Base-by-base conservation (phyloP, 768 basidiomycete genomes). In the Collybia sp. region DNA sequence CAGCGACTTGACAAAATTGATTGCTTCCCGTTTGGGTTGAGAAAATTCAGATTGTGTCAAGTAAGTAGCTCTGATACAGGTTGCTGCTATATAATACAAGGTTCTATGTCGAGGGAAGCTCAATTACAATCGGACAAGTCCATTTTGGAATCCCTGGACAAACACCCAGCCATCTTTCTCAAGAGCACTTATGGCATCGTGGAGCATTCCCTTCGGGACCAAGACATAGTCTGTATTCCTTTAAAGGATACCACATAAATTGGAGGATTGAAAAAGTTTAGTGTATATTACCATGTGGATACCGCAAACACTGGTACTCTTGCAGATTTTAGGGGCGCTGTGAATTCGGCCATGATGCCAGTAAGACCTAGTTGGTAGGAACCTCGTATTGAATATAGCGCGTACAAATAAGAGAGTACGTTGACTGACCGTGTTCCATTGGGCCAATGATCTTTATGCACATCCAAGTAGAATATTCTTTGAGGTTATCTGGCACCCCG, bases 161-260 rank as follows among this genome's bases (percentile, higher is more conserved):
- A 77, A 74, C 19, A 52, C 58, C 81, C 83, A 85, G 1, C 79
- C 79, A 55, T 83, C 77, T 30, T 56, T 50, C 41, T 63, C 60
- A 25, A 84, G 63, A 1, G 66, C 68, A 19, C 59, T 45, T 3
- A 75, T 62, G 5, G 79, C 79, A 16, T 65, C 61, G 18, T 58
- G 52, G 6, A 70, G 53, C 56, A 68, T 68, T 30, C 66, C 71
- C 43, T 61, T 65, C 12, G 77, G 75, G 16, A 85, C 73, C 18
- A 85, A 60, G 10, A 85, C 63, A 56, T 80, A 82, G 56, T 85
- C 83, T 5, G 83, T 85, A 58, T 83, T 80, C 81, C 81, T 84
- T 49, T 16, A 20, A 13, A 17, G n/a, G n/a, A n/a, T 10, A 25
- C 31, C 37, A 19, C 45, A 25, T 51, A 25, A 56, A 17, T 16